Evolutionary conservation across 1,284 basidiomycete species (phyloP).

Genomic region (Wallemia hederae): DNA sequence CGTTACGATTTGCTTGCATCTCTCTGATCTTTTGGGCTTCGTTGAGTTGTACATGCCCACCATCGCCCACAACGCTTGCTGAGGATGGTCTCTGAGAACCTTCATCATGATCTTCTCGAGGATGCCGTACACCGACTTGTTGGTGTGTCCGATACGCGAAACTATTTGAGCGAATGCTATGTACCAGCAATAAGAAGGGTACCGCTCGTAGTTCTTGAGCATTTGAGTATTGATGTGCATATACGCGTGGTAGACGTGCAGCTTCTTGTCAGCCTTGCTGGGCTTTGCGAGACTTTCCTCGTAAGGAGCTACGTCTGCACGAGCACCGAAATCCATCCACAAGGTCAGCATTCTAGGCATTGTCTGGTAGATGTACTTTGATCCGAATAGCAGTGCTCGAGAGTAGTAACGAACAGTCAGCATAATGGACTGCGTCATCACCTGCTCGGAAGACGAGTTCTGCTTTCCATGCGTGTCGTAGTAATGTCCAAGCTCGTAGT

Average conservation of each 20-base stretch:
- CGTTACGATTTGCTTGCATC: conserved; percentile 35
- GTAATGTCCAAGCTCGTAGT: conserved; percentile 61
- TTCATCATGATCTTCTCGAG: conserved; percentile 39
- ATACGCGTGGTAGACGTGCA: neutral
- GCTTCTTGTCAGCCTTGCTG: conserved; percentile 2
- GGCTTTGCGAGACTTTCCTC: conserved; percentile 8
- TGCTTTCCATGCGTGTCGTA: conserved; percentile 26
- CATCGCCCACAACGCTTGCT: conserved; percentile 82
- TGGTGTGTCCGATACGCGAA: conserved; percentile 62
- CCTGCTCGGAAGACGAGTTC: neutral
- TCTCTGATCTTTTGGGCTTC: conserved; percentile 28
- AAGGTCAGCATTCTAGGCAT: conserved; percentile 78
- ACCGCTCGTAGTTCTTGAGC: neutral
- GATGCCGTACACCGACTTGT: conserved; percentile 33
- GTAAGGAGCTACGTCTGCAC: conserved; percentile 11
- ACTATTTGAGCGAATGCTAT: conserved; percentile 92
- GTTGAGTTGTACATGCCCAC: conserved; percentile 66
- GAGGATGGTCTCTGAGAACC: conserved; percentile 56
- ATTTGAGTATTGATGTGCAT: neutral
- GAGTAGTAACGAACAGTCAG: conserved; percentile 39
- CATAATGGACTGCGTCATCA: conserved; percentile 21
- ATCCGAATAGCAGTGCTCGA: conserved; percentile 48
- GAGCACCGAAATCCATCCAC: conserved; percentile 78
- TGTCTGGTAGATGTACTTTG: conserved; percentile 90
- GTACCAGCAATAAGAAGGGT: conserved; percentile 27